Conservation (phyloP, 352 stramenopile genomes). For the Nothophytophthora sp. region DNA sequence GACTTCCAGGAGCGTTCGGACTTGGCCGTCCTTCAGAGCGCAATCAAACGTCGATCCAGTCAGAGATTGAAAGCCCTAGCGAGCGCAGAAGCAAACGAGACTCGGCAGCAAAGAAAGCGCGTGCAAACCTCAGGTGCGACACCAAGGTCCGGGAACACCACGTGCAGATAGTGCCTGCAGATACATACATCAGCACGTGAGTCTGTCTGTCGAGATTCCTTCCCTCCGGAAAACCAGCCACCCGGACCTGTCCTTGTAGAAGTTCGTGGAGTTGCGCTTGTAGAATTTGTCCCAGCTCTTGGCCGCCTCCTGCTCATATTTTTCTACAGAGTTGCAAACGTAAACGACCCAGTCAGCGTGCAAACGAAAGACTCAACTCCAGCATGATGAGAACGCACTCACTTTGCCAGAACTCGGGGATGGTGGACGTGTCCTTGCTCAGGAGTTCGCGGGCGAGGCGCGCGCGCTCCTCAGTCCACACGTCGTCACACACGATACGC, state of each 20-base stretch:
- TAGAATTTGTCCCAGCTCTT: conserved; percentile 96
- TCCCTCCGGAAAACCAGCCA: no score
- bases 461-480: conserved; percentile 84
- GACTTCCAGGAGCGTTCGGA: conserved; percentile 90
- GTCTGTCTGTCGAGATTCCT: not conserved
- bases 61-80: not conserved
- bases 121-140: conserved; percentile 40
- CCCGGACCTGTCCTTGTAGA: conserved; percentile 93
- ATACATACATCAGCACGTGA: not conserved
- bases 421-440: conserved; percentile 73
- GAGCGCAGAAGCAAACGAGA: not conserved
- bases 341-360: not conserved
- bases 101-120: not conserved
- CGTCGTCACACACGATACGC: conserved; percentile 73
- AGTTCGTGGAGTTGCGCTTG: conserved; percentile 91
- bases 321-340: conserved; percentile 27
- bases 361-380: conserved; percentile 2
- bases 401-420: conserved; percentile 84
- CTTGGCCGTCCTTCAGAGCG: conserved; percentile 23
- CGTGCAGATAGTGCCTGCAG: conserved; percentile 90
- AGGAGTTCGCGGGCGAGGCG: conserved; percentile 66
- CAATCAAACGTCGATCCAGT: not conserved
- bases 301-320: conserved; percentile 83
- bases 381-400: no score
- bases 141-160: conserved; percentile 90